A percentile compares a stretch with the other conserved stretches of the same genome.
Evolutionary conservation across 2,329 filamentous ascomycete species (phyloP).

Genomic region (Penicillium sp.): DNA sequence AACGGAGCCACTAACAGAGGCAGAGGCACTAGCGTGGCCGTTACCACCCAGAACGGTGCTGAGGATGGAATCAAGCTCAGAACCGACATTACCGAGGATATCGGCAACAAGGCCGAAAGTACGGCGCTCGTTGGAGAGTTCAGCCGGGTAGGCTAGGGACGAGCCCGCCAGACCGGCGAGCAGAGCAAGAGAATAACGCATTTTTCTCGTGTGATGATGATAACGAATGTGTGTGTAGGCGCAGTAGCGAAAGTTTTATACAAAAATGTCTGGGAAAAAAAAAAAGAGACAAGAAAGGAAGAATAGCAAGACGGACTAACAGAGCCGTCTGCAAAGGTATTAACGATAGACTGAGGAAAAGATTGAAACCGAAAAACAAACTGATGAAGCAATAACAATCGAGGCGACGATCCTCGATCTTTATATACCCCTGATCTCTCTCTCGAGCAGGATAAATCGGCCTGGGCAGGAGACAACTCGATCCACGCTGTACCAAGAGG

Average conservation of each 20-base stretch:
- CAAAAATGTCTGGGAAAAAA: slow-evolving; percentile 17
- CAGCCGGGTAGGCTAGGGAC: slow-evolving; percentile 33
- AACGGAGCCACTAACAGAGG: slow-evolving; percentile 13
- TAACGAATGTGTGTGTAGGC: slow-evolving; percentile 21
- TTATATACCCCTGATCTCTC: slow-evolving; percentile 37
- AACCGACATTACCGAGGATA: slow-evolving; percentile 1
- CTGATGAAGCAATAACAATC: slow-evolving; percentile 15
- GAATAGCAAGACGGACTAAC: slow-evolving; percentile 15
- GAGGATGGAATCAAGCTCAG: slow-evolving; percentile 14
- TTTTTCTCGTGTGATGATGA: slow-evolving; percentile 9
- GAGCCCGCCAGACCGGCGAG: slow-evolving; percentile 36
- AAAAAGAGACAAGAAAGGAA: slow-evolving; percentile 18
- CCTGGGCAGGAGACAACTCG: neutral
- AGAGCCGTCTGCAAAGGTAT: slow-evolving; percentile 19
- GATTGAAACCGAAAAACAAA: slow-evolving; percentile 21
- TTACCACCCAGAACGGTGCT: slow-evolving; percentile 21
- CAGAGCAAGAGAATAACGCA: slow-evolving; percentile 30
- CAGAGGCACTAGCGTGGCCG: slow-evolving; percentile 15
- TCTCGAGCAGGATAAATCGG: neutral
- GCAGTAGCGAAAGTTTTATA: slow-evolving; percentile 14
- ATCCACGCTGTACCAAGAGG: slow-evolving; percentile 6
- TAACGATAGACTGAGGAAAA: slow-evolving; percentile 35
- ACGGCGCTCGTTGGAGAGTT: slow-evolving; percentile 28
- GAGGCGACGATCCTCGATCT: slow-evolving; percentile 25
- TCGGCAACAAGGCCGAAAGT: slow-evolving; percentile 19